Conservation (phyloP, 345 rosid species). For the Linum trigynum region DNA sequence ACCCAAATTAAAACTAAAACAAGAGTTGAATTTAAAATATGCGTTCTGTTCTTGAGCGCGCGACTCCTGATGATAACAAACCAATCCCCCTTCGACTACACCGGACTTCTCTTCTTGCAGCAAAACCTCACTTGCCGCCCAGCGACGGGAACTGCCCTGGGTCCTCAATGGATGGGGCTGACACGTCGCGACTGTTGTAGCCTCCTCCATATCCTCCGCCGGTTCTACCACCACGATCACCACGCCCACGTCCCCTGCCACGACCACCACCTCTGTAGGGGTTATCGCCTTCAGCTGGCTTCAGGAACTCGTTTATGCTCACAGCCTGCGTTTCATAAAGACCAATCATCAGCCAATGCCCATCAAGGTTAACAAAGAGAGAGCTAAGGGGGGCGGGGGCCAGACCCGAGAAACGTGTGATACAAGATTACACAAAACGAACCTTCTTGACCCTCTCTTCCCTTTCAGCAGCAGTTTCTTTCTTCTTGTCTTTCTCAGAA, state of each 20-base stretch:
- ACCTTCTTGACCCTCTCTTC: constrained; percentile 67
- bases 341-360: too few species aligned
- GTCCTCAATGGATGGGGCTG: constrained; percentile 54
- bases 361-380: constrained; percentile 1
- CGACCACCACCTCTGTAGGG: constrained; percentile 33
- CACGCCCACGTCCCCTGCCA: constrained; percentile 21
- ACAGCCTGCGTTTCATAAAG: constrained; percentile 27
- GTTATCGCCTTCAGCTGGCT: constrained; percentile 54
- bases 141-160: constrained; percentile 62
- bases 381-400: not conserved
- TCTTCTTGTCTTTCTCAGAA: constrained; percentile 59
- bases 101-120: not conserved
- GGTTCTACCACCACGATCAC: constrained; percentile 36
- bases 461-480: constrained; percentile 44
- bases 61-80: not conserved
- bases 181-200: constrained; percentile 16
- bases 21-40: not conserved
- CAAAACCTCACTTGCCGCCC: constrained; percentile 42
- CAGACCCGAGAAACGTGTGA: too few species aligned
- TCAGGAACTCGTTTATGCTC: constrained; percentile 63
- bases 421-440: not conserved
- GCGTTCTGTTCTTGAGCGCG: not conserved
- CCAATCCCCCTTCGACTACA: not conserved
- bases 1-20: not conserved
- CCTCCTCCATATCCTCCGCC: constrained; percentile 31